phyloP scores from a whole-genome alignment of 116 monocot species.

The Cymodocea nodosa region DNA sequence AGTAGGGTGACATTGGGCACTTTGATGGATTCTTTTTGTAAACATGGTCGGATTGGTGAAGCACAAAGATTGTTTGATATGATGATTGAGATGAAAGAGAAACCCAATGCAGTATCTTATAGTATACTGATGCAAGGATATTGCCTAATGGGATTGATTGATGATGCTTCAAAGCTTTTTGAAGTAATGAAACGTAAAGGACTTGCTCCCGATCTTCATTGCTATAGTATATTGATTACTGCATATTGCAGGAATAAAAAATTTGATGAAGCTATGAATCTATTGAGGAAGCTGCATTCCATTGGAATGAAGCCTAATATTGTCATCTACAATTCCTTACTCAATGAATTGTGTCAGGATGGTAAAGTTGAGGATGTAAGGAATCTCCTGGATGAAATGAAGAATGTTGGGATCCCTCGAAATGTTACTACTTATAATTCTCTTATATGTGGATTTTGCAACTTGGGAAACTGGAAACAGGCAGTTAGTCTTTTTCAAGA shows the following conservation, averaged over 20 bases:
- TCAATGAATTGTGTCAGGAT: conserved; percentile 18
- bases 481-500: conserved; percentile 7
- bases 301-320: conserved; percentile 13
- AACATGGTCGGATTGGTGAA: conserved; percentile 12
- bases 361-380: conserved; percentile 9
- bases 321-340: conserved; percentile 15
- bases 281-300: conserved; percentile 8
- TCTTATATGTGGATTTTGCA: conserved; percentile 15
- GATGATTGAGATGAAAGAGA: conserved; percentile 6
- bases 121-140: conserved; percentile 16
- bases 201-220: background rate
- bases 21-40: conserved; percentile 26
- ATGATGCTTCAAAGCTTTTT: conserved; percentile 8
- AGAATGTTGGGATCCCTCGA: conserved; percentile 4
- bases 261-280: conserved; percentile 15
- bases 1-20: conserved; percentile 13
- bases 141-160: conserved; percentile 7
- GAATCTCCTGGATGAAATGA: conserved; percentile 12
- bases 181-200: conserved; percentile 10
- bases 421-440: conserved; percentile 6
- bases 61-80: conserved; percentile 15
- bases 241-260: conserved; percentile 9
- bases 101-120: conserved; percentile 11
- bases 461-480: conserved; percentile 12
- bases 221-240: conserved; percentile 15